A percentile compares a stretch with the other conserved stretches of the same genome.
Evolutionary conservation across 2,329 filamentous ascomycete species (phyloP).

Genomic region (Trichoderma aggressivum): DNA sequence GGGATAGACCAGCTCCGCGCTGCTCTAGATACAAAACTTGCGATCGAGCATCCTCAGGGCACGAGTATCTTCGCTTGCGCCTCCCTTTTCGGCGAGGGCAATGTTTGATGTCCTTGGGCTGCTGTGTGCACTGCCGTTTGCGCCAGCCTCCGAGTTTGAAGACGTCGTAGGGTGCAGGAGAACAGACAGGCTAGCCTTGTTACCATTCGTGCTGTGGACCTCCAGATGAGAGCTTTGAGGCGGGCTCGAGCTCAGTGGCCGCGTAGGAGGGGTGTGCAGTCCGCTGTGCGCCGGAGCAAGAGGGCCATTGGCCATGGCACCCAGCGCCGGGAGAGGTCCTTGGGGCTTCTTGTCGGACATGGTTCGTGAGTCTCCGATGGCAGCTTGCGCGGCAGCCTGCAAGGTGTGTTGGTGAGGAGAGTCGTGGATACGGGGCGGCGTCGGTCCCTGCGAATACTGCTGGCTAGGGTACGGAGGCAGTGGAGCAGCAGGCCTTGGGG

Average conservation of each 20-base stretch:
- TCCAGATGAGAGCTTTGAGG: constrained; percentile 42
- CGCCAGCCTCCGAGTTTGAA: constrained; percentile 43
- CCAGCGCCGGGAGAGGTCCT: constrained; percentile 44
- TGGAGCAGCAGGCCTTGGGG: constrained; percentile 28
- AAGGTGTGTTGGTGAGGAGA: constrained; percentile 46
- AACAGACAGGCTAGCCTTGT: constrained; percentile 48
- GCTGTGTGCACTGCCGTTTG: constrained; percentile 42
- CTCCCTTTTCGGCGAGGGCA: constrained; percentile 34
- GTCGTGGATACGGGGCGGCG: constrained; percentile 36
- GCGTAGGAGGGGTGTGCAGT: constrained; percentile 42
- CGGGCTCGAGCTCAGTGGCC: constrained; percentile 49
- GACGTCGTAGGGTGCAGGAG: constrained; percentile 50
- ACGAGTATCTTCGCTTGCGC: constrained; percentile 61
- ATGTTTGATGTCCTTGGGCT: constrained; percentile 31
- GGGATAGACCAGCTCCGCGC: background rate
- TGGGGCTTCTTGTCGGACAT: constrained; percentile 37
- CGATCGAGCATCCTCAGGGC: constrained; percentile 64
- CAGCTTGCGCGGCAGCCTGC: constrained; percentile 43
- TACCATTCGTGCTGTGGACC: constrained; percentile 22
- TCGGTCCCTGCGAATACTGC: constrained; percentile 33
- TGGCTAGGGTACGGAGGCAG: constrained; percentile 33
- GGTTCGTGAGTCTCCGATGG: constrained; percentile 39
- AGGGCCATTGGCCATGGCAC: constrained; percentile 31
- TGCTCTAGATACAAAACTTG: constrained; percentile 43
- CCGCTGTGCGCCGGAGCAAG: constrained; percentile 28